Conservation (phyloP, 352 stramenopile species). For the Halophytophthora batemanensis region DNA sequence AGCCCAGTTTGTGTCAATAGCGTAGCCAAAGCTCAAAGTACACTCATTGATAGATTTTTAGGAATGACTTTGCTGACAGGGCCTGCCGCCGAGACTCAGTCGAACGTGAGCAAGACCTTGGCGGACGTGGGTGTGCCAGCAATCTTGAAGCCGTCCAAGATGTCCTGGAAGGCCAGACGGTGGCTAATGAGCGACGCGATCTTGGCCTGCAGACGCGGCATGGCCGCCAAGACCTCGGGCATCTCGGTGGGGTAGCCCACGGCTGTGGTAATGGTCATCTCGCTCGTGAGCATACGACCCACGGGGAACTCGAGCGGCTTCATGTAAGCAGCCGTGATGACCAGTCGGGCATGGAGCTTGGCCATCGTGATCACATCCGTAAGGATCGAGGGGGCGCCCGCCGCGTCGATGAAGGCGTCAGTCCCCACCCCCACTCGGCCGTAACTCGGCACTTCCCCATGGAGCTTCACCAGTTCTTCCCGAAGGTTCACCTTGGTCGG, state of each 20-base stretch:
- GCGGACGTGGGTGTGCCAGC: conserved; percentile 21
- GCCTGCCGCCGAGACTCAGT: too few species aligned
- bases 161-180: conserved; percentile 19
- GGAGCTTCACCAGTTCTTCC: conserved; percentile 16
- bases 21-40: too few species aligned
- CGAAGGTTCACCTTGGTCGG: conserved; percentile 21
- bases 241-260: conserved; percentile 25
- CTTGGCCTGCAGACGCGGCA: conserved; percentile 17
- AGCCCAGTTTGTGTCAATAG: too few species aligned
- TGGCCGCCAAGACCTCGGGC: conserved; percentile 18
- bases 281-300: conserved; percentile 21
- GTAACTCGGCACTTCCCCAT: conserved; percentile 24
- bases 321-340: conserved; percentile 19
- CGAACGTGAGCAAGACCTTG: conserved; percentile 26
- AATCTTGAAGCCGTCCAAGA: conserved; percentile 18
- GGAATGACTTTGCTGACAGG: too few species aligned
- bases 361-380: conserved; percentile 18
- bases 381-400: conserved; percentile 18
- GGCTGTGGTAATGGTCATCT: conserved; percentile 26
- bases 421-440: conserved; percentile 21
- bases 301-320: conserved; percentile 20
- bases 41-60: too few species aligned
- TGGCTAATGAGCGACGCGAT: conserved; percentile 25
- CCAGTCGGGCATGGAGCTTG: conserved; percentile 21
- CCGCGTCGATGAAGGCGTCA: conserved; percentile 21